Evolutionary conservation across 2,329 filamentous ascomycete genomes (phyloP).

Genomic region (Phaeosphaeria sp.): DNA sequence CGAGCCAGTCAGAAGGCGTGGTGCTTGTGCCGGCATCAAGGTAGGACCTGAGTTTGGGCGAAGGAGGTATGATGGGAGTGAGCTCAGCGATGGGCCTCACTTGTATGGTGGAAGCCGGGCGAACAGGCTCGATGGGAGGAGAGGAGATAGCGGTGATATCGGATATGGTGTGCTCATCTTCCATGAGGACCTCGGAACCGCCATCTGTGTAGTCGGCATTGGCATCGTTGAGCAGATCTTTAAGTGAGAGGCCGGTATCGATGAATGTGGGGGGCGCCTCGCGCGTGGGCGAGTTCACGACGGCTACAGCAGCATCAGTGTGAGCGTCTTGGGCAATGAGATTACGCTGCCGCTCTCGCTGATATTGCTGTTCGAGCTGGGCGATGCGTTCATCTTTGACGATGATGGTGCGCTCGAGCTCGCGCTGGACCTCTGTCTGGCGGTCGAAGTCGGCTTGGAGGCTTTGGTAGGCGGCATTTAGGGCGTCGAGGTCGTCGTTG

Average conservation of each 20-base stretch:
- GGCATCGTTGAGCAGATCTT: conserved; percentile 20
- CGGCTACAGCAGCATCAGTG: conserved; percentile 7
- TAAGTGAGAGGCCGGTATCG: conserved; percentile 17
- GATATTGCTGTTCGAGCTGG: conserved; percentile 25
- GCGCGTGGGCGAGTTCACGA: conserved; percentile 15
- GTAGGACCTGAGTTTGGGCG: not conserved
- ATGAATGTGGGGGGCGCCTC: conserved; percentile 8
- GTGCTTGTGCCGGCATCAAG: conserved; percentile 1
- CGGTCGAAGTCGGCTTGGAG: conserved; percentile 20
- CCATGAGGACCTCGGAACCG: conserved; percentile 9
- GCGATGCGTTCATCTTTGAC: conserved; percentile 36
- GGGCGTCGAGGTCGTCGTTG: conserved; percentile 5
- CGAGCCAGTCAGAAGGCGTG: conserved; percentile 4
- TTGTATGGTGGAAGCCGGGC: not conserved
- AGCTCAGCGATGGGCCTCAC: not conserved
- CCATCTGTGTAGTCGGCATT: conserved; percentile 7
- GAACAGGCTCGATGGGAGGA: conserved; percentile 8
- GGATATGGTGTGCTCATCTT: not conserved
- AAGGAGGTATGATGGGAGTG: not conserved
- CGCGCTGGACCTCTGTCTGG: conserved; percentile 8
- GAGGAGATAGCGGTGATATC: conserved; percentile 6
- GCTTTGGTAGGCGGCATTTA: conserved; percentile 1
- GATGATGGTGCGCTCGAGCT: conserved; percentile 19
- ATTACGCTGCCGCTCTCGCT: conserved; percentile 22
- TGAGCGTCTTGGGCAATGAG: conserved; percentile 14